Conservation (phyloP, 1,139 yeast genomes). For the Yamadazyma oceani region DNA sequence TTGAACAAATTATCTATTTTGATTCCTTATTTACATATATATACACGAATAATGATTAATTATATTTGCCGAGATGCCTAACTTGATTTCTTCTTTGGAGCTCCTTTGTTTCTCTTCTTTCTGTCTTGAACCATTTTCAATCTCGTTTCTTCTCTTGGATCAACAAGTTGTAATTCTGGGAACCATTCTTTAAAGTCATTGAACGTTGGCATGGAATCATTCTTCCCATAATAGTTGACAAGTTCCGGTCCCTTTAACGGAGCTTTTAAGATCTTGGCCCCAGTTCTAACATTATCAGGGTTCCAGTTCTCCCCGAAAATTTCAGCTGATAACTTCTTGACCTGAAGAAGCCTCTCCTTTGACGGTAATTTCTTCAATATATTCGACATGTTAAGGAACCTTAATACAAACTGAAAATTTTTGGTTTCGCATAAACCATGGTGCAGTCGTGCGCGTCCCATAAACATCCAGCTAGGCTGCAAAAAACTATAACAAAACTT, state of each 20-base stretch:
- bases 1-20: not conserved
- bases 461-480: too few relatives aligned
- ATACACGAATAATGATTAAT: conserved; percentile 1
- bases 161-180: conserved; percentile 60
- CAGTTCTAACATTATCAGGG: conserved; percentile 71
- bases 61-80: too few relatives aligned
- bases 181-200: conserved; percentile 58
- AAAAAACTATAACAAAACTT: too few relatives aligned
- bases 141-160: conserved; percentile 74
- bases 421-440: not conserved
- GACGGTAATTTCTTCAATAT: conserved; percentile 26
- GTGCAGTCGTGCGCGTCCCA: not conserved
- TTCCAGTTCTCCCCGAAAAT: conserved; percentile 47
- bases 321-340: conserved; percentile 28
- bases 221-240: conserved; percentile 74
- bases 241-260: conserved; percentile 76
- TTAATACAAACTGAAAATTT: conserved; percentile 2
- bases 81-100: conserved; percentile 70
- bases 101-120: conserved; percentile 90
- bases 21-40: conserved; percentile 2
- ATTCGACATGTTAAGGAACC: not conserved
- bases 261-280: conserved; percentile 69
- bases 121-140: conserved; percentile 62
- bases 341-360: conserved; percentile 30
- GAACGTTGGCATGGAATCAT: conserved; percentile 62